These are phyloP conservation scores for Sporothrix globosa DNA, from an alignment of 2,329 filamentous ascomycete species.

Conservation along the genomic window DNA sequence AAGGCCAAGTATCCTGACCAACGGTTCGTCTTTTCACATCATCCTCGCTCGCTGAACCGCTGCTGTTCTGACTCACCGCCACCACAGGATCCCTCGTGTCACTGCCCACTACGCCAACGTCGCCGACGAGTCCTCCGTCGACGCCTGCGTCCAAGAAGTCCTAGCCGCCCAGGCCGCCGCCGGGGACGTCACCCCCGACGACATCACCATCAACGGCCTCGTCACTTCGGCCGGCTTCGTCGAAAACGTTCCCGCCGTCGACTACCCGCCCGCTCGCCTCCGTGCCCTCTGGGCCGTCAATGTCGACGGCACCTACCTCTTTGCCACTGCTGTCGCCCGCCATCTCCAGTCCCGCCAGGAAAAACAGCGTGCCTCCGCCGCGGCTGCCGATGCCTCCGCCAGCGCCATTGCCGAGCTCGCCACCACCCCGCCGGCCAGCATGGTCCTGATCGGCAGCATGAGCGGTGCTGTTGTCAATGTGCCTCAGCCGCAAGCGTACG, in stretches of 20 bases:
- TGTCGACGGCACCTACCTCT: constrained; percentile 88
- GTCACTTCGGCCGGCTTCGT: constrained; percentile 97
- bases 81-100: constrained; percentile 66
- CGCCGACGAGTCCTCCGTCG: constrained; percentile 76
- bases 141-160: constrained; percentile 70
- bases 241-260: constrained; percentile 90
- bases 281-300: constrained; percentile 95
- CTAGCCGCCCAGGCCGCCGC: constrained; percentile 64
- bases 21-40: constrained; percentile 50
- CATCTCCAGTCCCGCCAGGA: constrained; percentile 75
- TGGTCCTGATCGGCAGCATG: constrained; percentile 97
- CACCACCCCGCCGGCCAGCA: constrained; percentile 67
- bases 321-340: constrained; percentile 79
- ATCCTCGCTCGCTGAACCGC: background rate
- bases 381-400: constrained; percentile 51
- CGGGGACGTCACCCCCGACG: background rate
- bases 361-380: constrained; percentile 54
- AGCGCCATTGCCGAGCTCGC: constrained; percentile 55
- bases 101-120: constrained; percentile 92
- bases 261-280: constrained; percentile 87
- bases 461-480: constrained; percentile 92
- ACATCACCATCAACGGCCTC: constrained; percentile 76
- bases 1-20: constrained; percentile 76
- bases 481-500: constrained; percentile 82
- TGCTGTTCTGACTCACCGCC: background rate